Base-by-base conservation (phyloP, 2,329 filamentous ascomycete genomes). In the Epichloe sp. region DNA sequence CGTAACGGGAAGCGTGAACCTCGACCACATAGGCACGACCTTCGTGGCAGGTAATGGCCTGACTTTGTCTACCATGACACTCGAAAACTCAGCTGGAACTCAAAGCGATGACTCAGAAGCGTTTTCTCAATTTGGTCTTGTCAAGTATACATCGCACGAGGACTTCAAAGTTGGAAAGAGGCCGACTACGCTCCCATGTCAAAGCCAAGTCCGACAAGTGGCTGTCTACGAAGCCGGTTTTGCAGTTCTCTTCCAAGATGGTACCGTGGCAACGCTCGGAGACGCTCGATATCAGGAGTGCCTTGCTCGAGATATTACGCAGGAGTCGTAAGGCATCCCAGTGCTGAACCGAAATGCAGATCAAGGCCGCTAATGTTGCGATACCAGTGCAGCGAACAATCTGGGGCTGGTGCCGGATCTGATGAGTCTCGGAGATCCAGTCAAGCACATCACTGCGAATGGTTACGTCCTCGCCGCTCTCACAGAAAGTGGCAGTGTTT, bases 391-490 rank as follows among this genome's bases (percentile, higher is more conserved):
- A 38, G 73, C 79, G 15, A 59, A 68, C 2, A 58, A 57, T 4
- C 78, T 78, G 5, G 62, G 65, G 3, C 52, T 66, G 0, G 68
- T 84, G 4, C 58, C 69, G 21, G 72, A 76, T 45, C 67, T 85
- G 0, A 62, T 62, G 5, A 71, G 75, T 50, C 66, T 84, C 66
- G 52, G 74, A 65, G 19, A 78, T 67, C 44, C 71, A 12, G 72
- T 85, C 47, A 66, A 59, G 34, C 78, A 76, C 57, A 65, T 86
- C 26, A 71, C 69, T 4, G 74, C 75, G 3, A 75, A 75, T 2
- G 80, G 81, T 0, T 82, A 81, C 59, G 64, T 75, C 3, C 65
- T 76, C 2, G 78, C 76, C 3, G 80, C 80, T 0, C 57, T 85
- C 43, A 83, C 79, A 0, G 65, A 71, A 11, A 77, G 75, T 2